Conservation (phyloP, 805 yeast genomes). For the Starmera amethionina region DNA sequence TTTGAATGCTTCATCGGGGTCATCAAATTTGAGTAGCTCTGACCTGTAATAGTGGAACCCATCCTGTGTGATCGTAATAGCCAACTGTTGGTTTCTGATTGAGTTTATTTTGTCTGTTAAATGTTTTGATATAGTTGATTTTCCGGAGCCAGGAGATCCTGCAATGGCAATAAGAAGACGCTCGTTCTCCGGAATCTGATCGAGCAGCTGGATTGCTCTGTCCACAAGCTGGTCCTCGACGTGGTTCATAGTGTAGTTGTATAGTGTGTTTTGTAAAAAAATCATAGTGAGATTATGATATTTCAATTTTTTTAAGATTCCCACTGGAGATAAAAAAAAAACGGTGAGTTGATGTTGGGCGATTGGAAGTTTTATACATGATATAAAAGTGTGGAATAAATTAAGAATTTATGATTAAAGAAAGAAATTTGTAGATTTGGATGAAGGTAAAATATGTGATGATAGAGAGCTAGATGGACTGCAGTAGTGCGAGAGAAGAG, state of each 20-base stretch:
- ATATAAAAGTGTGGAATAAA: too few relatives aligned
- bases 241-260: slow-evolving; percentile 4
- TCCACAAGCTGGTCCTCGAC: not conserved
- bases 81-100: not conserved
- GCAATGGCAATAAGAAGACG: slow-evolving; percentile 5
- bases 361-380: too few relatives aligned
- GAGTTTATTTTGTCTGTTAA: slow-evolving; percentile 2
- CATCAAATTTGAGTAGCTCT: not conserved
- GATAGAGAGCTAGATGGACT: too few relatives aligned
- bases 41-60: slow-evolving; percentile 2
- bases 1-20: slow-evolving; percentile 2
- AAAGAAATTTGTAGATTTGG: too few relatives aligned
- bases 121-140: slow-evolving; percentile 4
- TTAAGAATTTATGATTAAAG: too few relatives aligned
- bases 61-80: slow-evolving; percentile 1
- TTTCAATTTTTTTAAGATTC: too few relatives aligned
- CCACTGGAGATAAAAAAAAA: too few relatives aligned
- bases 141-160: slow-evolving; percentile 9
- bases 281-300: too few relatives aligned
- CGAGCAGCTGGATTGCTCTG: slow-evolving; percentile 2
- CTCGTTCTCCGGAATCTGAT: slow-evolving; percentile 2
- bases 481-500: too few relatives aligned
- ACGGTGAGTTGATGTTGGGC: too few relatives aligned
- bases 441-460: too few relatives aligned
- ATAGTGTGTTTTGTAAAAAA: not conserved